These are phyloP conservation scores for Pythium aquatile DNA, from an alignment of 352 stramenopile genomes.

Conservation along the genomic window DNA sequence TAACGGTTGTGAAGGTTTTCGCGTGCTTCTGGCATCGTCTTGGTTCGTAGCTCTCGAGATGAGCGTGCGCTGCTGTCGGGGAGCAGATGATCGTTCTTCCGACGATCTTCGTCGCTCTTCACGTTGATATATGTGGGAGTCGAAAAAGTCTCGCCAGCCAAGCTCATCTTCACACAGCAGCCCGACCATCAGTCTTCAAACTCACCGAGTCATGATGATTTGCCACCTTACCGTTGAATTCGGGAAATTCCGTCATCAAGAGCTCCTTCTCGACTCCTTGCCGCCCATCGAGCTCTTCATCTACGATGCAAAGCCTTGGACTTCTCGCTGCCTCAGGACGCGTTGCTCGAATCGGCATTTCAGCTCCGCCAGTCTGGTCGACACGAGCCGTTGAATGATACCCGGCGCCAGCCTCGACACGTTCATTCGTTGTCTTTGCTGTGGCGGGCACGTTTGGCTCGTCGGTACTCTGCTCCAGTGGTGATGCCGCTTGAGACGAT, in stretches of 20 bases:
- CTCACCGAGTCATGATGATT: background rate
- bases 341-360: background rate
- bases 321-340: background rate
- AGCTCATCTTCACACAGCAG: slow-evolving; percentile 32
- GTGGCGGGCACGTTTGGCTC: too few relatives aligned
- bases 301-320: background rate
- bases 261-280: slow-evolving; percentile 27
- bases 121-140: slow-evolving; percentile 45
- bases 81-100: slow-evolving; percentile 13
- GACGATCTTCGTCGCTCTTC: slow-evolving; percentile 17
- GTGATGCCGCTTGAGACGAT: background rate
- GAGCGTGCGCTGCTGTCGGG: slow-evolving; percentile 3
- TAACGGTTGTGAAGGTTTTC: background rate
- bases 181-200: background rate
- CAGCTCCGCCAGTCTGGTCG: background rate
- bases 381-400: too few relatives aligned
- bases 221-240: slow-evolving; percentile 36
- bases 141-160: slow-evolving; percentile 51
- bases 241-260: slow-evolving; percentile 33
- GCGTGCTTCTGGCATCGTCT: background rate
- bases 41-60: slow-evolving; percentile 1
- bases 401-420: too few relatives aligned
- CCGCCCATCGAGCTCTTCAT: background rate
- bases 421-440: too few relatives aligned
- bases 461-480: too few relatives aligned